These are phyloP conservation scores for Orbilia blumenaviensis DNA, from an alignment of 2,329 filamentous ascomycete species.

Conservation along the genomic window DNA sequence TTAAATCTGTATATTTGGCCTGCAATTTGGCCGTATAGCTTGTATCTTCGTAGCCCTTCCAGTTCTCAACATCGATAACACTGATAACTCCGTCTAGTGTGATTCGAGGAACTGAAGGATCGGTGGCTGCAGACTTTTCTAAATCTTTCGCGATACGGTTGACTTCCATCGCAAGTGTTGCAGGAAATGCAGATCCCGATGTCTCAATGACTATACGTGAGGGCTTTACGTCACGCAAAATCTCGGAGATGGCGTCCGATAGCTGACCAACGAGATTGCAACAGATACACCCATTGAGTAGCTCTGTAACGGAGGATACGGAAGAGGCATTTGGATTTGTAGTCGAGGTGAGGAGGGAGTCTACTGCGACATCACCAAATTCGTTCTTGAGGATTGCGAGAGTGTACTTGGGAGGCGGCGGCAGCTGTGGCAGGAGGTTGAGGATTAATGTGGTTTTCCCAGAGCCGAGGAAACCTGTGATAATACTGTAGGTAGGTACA, in stretches of 20 bases:
- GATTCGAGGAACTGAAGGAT: constrained; percentile 66
- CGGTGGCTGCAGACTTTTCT: constrained; percentile 59
- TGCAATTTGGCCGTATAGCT: constrained; percentile 88
- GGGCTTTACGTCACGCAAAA: constrained; percentile 69
- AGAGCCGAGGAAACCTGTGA: constrained; percentile 94
- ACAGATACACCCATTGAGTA: constrained; percentile 92
- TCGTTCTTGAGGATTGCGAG: constrained; percentile 98
- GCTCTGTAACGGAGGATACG: constrained; percentile 88
- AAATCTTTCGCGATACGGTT: constrained; percentile 79
- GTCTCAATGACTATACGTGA: constrained; percentile 96
- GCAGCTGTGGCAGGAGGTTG: constrained; percentile 90
- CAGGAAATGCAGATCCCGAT: constrained; percentile 84
- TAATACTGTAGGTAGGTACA: constrained; percentile 81
- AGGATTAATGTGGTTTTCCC: constrained; percentile 97
- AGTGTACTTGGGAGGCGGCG: constrained; percentile 77
- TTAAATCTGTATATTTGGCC: constrained; percentile 86
- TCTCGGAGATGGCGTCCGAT: constrained; percentile 76
- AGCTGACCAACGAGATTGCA: constrained; percentile 97
- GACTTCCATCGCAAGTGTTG: constrained; percentile 88
- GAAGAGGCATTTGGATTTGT: constrained; percentile 69
- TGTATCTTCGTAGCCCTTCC: constrained; percentile 90
- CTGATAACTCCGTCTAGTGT: constrained; percentile 85
- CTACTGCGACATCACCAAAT: constrained; percentile 92
- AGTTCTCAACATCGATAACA: constrained; percentile 94
- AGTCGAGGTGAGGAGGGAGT: constrained; percentile 79